Base-by-base conservation (phyloP, 306 rosid species). In the Ziziphus jujuba region DNA sequence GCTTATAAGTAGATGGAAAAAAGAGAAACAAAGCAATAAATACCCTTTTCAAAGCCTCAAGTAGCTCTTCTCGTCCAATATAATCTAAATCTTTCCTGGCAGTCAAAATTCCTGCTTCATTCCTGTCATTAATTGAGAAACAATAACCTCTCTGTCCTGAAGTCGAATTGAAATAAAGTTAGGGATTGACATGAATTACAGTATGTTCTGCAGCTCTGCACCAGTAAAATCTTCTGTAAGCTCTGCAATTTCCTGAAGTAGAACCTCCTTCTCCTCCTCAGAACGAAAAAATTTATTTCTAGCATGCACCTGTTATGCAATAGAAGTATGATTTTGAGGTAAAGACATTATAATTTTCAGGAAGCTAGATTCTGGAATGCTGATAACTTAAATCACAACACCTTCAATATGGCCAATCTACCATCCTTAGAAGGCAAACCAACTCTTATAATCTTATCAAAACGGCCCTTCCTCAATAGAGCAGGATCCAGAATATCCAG, bases 31-130 rank as follows among this genome's bases (percentile, higher is more conserved):
- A 28, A 28, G 33, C 33, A 28, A 28, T 28, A 28, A 28, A 28
- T 28, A 92, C 98, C 93, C 98, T 84, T 79, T 92, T 90, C 75
- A 92, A 86, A 68, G 98, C 98, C 84, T 92, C 98, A 65, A 84
- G 91, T 65, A 90, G 82, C 81, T 92, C 98, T 53, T 90, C 98
- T 54, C 80, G 83, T 40, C 96, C 96, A 68, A 92, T 92, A 82
- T 76, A 83, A 74, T 90, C 98, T 66, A 87, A 75, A 84, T 92
- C 98, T 77, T 92, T 92, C 84, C 98, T 83, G 72, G 98, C 97
- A 44, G 98, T 92, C 89, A 92, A 89, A 78, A 92, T 92, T 75
- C 98, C 98, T 76, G 98, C 98, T 84, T 92, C 98, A 54, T 92
- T 92, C 84, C 98, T 92, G 97, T 67, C 73, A 82, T 72, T 70